Evolutionary conservation across 768 basidiomycete genomes (phyloP).

Genomic region (Mycena galopus): DNA sequence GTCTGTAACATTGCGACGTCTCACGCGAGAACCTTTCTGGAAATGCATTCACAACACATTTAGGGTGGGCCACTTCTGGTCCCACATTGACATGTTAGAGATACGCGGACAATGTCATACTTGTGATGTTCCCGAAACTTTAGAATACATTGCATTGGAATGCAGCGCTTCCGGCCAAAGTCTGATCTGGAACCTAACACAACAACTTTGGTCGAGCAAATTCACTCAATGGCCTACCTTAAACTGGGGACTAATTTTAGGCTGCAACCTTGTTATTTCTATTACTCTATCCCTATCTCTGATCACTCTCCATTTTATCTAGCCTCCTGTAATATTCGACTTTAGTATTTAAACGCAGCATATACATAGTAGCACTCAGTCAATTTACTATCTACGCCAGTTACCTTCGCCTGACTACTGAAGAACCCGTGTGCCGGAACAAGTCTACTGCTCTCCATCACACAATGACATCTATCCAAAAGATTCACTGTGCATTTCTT

Average conservation of each 20-base stretch:
- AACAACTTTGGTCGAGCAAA: not conserved
- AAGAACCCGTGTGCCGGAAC: no score
- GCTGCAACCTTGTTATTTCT: not conserved
- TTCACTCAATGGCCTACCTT: not conserved
- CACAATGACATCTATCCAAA: no score
- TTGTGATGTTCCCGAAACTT: no score
- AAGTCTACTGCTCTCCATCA: no score
- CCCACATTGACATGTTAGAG: not conserved
- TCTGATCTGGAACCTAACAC: conserved; percentile 3
- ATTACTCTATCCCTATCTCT: no score
- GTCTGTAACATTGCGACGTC: not conserved
- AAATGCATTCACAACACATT: conserved; percentile 10
- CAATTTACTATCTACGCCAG: no score
- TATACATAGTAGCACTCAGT: no score
- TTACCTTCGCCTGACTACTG: no score
- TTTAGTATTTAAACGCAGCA: no score
- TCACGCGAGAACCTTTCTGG: conserved; percentile 10
- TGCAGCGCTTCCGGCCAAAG: not conserved
- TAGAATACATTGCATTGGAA: conserved; percentile 1
- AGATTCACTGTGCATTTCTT: no score
- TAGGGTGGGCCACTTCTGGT: conserved; percentile 4
- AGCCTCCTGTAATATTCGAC: no score
- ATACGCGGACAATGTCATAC: not conserved
- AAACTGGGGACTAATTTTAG: conserved; percentile 8
- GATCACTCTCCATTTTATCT: no score